Percentiles rank a stretch among this genome's conserved stretches.
phyloP scores from a whole-genome alignment of 2,329 filamentous ascomycete species.

The Paraphoma chrysanthemicola region DNA sequence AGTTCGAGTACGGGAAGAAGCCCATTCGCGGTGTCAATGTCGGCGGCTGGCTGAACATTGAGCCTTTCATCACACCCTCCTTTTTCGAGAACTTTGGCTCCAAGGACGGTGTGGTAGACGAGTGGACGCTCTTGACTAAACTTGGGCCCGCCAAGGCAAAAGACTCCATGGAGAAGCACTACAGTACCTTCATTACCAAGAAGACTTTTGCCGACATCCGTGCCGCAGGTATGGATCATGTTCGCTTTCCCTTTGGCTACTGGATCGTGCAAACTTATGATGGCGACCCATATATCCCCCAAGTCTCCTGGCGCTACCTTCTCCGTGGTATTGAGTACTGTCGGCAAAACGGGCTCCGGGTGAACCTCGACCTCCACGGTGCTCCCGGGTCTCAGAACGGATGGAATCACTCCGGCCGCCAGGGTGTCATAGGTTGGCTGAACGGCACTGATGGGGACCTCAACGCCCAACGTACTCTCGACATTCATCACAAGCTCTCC shows the following conservation, averaged over 20 bases:
- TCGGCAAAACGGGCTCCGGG: constrained; percentile 86
- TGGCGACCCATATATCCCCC: constrained; percentile 84
- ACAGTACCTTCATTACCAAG: constrained; percentile 86
- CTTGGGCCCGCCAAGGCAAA: constrained; percentile 72
- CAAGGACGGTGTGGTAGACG: constrained; percentile 76
- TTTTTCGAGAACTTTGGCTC: constrained; percentile 75
- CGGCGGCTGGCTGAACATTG: constrained; percentile 91
- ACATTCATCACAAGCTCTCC: constrained; percentile 85
- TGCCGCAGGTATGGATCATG: constrained; percentile 89
- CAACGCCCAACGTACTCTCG: constrained; percentile 82
- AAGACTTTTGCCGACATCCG: constrained; percentile 84
- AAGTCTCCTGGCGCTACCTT: constrained; percentile 91
- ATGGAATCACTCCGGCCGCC: constrained; percentile 93
- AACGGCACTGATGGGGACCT: constrained; percentile 83
- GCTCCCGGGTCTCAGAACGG: constrained; percentile 94
- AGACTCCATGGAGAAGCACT: constrained; percentile 83
- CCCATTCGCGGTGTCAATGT: constrained; percentile 91
- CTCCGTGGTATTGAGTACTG: constrained; percentile 92
- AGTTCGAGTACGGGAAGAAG: constrained; percentile 78
- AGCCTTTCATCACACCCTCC: constrained; percentile 95
- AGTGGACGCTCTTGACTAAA: constrained; percentile 78
- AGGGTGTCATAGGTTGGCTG: constrained; percentile 83
- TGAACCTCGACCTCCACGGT: constrained; percentile 94
- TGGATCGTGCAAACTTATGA: constrained; percentile 90
- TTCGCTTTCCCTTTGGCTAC: constrained; percentile 95